Base-by-base conservation (phyloP, 345 rosid genomes). In the Viola odorata region DNA sequence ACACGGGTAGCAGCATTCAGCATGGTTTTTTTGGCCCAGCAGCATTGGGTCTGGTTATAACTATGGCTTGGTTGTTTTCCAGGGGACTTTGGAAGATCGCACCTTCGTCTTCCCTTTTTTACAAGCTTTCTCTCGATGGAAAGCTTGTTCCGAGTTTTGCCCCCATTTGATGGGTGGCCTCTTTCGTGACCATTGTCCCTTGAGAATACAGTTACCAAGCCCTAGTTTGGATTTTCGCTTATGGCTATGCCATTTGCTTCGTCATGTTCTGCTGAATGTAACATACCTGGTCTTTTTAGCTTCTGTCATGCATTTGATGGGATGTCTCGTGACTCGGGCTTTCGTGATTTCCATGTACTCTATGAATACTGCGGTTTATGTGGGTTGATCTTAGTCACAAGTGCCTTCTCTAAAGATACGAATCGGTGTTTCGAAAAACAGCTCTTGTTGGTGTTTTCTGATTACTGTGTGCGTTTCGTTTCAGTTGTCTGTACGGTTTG, bases 31-130 rank as follows among this genome's bases (percentile, higher is more conserved):
- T 76, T 60, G 71, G 67, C 61, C 63, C 58, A 9, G 62, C 51
- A 12, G 69, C 14, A 37, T 60, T 37, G 55, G 41, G 59, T 68
- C 50, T 48, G 39, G 58, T 12, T 36, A 45, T 53, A 47, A 40
- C 55, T 57, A 67, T 37, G 75, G 65, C 70, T 74, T 73, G 74
- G 76, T 80, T 80, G 73, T 78, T 81, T 82, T 76, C 71, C 74
- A 36, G 79, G 80, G 68, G 57, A 69, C 60, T 69, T 60, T 67
- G 78, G 83, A 71, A 44, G 66, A 55, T 72, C 60, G 56, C 58
- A 14, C 7, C 37, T 39, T 49, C 66, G 47, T 42, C 57, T 37
- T 7, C 55, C 36, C 4, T 58, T 70, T 84, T 85, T 85, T 69
- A 68, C 81, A 69, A 68, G 91, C 86, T 79, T 64, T 60, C 68